phyloP scores from a whole-genome alignment of 805 yeast species.

The Ogataea sp. region DNA sequence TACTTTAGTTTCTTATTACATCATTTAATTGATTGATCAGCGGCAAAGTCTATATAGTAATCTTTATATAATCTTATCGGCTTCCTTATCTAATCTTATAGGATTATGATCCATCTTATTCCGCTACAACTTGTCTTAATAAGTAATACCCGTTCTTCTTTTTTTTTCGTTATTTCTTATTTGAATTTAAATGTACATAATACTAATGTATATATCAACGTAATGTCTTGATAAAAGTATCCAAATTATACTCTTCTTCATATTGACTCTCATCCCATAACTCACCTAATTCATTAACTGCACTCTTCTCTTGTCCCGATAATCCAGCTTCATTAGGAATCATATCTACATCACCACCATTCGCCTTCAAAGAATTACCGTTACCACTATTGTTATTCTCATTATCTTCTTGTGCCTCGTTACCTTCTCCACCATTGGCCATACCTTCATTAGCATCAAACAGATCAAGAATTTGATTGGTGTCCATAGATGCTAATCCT shows the following conservation, averaged over 20 bases:
- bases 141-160: too few relatives aligned
- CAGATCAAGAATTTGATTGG: constrained; percentile 84
- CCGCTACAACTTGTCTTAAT: too few relatives aligned
- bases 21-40: too few relatives aligned
- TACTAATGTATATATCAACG: constrained; percentile 8
- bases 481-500: constrained; percentile 95
- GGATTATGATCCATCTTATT: too few relatives aligned
- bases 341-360: constrained; percentile 10
- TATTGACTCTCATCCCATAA: constrained; percentile 96
- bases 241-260: constrained; percentile 94
- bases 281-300: constrained; percentile 82
- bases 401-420: too few relatives aligned
- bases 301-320: constrained; percentile 78
- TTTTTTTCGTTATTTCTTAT: background rate
- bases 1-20: too few relatives aligned
- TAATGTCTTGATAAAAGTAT: constrained; percentile 79
- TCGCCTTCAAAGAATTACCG: constrained; percentile 6
- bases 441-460: constrained; percentile 59
- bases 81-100: too few relatives aligned
- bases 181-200: background rate
- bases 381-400: background rate
- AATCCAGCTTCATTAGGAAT: constrained; percentile 62
- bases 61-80: too few relatives aligned
- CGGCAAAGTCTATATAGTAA: too few relatives aligned
- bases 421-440: constrained; percentile 17